Evolutionary conservation across 2,329 filamentous ascomycete genomes (phyloP), one percentile per base, ranked within the genome.

Genomic region (Rugonectria rugulosa): DNA sequence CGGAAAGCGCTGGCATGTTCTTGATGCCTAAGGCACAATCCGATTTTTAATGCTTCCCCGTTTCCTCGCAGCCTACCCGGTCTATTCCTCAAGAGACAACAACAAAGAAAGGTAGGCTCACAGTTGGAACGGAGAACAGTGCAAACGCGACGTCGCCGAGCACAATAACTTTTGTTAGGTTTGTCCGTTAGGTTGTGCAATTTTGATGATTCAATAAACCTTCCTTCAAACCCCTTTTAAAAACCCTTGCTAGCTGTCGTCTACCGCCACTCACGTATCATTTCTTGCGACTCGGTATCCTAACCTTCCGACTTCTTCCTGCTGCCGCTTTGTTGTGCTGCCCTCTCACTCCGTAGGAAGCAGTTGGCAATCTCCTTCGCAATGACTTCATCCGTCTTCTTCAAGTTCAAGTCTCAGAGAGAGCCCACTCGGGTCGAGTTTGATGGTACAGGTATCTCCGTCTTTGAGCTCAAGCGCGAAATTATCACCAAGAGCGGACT

Each of bases 391-490:
- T 98, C 93, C 65, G 95, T 99, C 72, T 98, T 97, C 79, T 99
- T 97, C 90, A 97, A 97, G 80, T 99, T 99, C 88, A 98, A 97
- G 80, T 98, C 94, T 67, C 92, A 96, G 73, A 97, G 92, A 80
- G 95, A 98, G 73, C 91, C 92, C 57, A 92, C 92, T 54, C 88
- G 93, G 71, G 92, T 99, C 69, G 91, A 93, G 71, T 98, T 99
- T 75, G 94, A 99, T 77, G 95, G 95, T 72, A 97, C 94, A 68
- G 92, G 92, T 76, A 96, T 98, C 72, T 97, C 94, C 59, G 95
- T 98, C 62, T 99, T 98, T 78, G 96, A 99, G 73, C 83, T 99
- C 72, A 99, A 99, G 80, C 90, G 94, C 80, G 95, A 98, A 78
- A 99, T 99, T 71, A 99, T 99, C 79, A 88, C 85, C 74, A 91